Conservation (phyloP, 1,139 yeast species). For the Blastobotrys persicus region DNA sequence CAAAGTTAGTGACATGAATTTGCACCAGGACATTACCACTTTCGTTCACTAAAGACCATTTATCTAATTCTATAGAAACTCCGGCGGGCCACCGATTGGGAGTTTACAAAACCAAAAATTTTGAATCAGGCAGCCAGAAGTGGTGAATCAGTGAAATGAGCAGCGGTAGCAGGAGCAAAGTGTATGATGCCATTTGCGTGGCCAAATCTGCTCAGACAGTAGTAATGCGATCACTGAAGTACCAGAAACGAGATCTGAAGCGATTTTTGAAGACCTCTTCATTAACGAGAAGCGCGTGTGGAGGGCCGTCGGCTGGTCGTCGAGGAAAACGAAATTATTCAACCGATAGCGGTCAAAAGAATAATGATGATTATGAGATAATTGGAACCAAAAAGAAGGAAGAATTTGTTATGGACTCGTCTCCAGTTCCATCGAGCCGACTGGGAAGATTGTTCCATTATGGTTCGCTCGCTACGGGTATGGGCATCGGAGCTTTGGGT, state of each 20-base stretch:
- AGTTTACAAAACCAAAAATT: background rate
- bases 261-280: conserved; percentile 15
- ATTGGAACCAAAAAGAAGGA: conserved; percentile 40
- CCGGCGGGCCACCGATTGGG: conserved; percentile 2
- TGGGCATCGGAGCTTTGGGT: conserved; percentile 79
- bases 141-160: background rate
- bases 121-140: background rate
- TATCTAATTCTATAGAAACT: too few species aligned
- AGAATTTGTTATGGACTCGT: conserved; percentile 50
- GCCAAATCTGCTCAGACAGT: conserved; percentile 22
- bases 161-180: conserved; percentile 8
- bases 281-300: conserved; percentile 8
- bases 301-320: background rate
- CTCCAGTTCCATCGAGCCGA: conserved; percentile 83
- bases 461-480: conserved; percentile 88
- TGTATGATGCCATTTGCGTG: conserved; percentile 24
- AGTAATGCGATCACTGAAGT: conserved; percentile 7
- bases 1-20: too few species aligned
- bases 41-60: too few species aligned
- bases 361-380: conserved; percentile 9
- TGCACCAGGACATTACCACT: too few species aligned
- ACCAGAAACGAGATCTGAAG: conserved; percentile 13
- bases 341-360: conserved; percentile 9
- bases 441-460: conserved; percentile 86
- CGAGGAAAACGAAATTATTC: conserved; percentile 13